These are phyloP conservation scores for Mycena maculata DNA, from an alignment of 768 basidiomycete genomes.

Conservation along the genomic window DNA sequence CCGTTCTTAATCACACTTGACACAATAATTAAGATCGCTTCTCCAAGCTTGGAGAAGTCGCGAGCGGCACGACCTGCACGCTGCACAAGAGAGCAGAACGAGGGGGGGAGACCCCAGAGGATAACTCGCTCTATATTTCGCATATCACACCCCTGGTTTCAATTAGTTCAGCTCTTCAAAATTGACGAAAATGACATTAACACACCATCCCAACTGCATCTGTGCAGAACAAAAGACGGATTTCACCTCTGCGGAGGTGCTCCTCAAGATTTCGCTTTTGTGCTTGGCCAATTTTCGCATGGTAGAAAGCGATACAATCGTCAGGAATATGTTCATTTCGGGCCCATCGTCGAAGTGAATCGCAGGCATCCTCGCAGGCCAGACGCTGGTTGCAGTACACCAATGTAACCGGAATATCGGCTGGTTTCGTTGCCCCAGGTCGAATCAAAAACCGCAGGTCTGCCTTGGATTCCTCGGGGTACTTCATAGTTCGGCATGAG, in stretches of 20 bases:
- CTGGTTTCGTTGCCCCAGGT: conserved; percentile 5
- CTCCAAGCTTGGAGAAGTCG: conserved; percentile 27
- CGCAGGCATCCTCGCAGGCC: conserved; percentile 28
- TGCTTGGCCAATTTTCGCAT: conserved; percentile 36
- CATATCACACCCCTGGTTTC: conserved; percentile 30
- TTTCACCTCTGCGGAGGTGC: conserved; percentile 20
- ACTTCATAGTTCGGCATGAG: conserved; percentile 36
- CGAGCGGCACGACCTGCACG: conserved; percentile 34
- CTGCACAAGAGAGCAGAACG: conserved; percentile 38
- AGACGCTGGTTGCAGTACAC: conserved; percentile 38
- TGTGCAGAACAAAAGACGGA: conserved; percentile 39
- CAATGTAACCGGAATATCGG: conserved; percentile 36
- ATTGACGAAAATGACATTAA: background rate
- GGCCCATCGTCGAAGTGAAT: conserved; percentile 34
- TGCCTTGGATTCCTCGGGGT: conserved; percentile 30
- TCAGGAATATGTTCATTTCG: conserved; percentile 25
- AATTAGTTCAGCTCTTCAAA: background rate
- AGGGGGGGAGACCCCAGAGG: conserved; percentile 35
- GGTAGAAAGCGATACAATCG: conserved; percentile 37
- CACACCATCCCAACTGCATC: conserved; percentile 45
- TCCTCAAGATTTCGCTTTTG: conserved; percentile 36
- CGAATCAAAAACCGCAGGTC: conserved; percentile 41
- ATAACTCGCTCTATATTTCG: conserved; percentile 32
- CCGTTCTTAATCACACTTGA: conserved; percentile 19
- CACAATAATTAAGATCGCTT: conserved; percentile 31